Evolutionary conservation across 768 basidiomycete genomes (phyloP).

Genomic region (Termitomyces sp.): DNA sequence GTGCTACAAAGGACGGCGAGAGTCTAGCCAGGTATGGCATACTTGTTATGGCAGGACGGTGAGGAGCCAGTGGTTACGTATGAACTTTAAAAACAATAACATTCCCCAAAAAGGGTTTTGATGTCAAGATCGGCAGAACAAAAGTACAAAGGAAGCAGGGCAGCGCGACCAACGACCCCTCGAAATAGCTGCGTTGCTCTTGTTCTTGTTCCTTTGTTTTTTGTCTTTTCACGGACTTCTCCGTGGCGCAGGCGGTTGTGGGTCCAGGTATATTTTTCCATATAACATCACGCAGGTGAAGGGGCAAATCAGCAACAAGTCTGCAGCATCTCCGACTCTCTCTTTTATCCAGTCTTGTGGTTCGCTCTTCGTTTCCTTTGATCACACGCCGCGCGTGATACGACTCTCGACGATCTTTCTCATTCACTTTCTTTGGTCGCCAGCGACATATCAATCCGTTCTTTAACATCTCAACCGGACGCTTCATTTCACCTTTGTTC

Average conservation of each 20-base stretch:
- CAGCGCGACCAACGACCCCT: background rate
- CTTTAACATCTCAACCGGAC: background rate
- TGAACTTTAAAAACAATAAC: conserved; percentile 13
- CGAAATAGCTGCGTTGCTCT: background rate
- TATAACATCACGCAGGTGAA: conserved; percentile 14
- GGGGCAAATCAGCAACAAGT: conserved; percentile 16
- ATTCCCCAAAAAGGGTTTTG: conserved; percentile 8
- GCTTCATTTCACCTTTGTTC: background rate
- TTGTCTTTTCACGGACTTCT: conserved; percentile 18
- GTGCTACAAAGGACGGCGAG: background rate
- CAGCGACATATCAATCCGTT: conserved; percentile 6
- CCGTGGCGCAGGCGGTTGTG: conserved; percentile 22
- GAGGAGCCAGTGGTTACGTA: background rate
- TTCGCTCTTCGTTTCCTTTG: conserved; percentile 9
- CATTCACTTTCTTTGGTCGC: conserved; percentile 3
- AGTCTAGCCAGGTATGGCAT: background rate
- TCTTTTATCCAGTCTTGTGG: conserved; percentile 7
- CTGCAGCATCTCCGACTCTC: conserved; percentile 15
- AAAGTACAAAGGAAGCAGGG: conserved; percentile 13
- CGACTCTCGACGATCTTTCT: conserved; percentile 13
- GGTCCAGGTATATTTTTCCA: conserved; percentile 22
- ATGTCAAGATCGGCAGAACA: conserved; percentile 2
- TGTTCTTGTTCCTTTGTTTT: conserved; percentile 18
- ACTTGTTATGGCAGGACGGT: background rate
- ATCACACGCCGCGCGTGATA: conserved; percentile 34